These are phyloP conservation scores for Micromonas pusilla DNA, from an alignment of 139 green algal genomes.

Conservation along the genomic window DNA sequence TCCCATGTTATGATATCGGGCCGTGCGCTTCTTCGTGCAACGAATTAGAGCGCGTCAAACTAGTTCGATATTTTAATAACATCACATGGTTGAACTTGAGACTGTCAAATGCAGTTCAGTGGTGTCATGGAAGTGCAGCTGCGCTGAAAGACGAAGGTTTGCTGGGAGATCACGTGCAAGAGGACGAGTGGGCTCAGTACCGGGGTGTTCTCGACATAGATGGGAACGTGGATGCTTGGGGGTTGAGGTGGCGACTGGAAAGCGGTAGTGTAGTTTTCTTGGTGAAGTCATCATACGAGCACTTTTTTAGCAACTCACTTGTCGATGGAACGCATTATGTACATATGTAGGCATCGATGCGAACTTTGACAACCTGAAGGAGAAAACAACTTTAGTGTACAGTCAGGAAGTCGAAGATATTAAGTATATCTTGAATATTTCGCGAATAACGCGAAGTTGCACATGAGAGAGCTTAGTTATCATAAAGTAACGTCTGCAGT, in stretches of 20 bases:
- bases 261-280: not conserved
- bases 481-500: too few relatives aligned
- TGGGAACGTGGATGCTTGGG: constrained; percentile 11
- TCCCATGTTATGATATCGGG: not conserved
- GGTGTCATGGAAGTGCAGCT: not conserved
- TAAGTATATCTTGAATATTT: too few relatives aligned
- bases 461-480: too few relatives aligned
- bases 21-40: not conserved
- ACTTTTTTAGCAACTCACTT: not conserved
- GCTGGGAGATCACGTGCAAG: not conserved
- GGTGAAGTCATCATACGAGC: not conserved
- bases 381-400: too few relatives aligned
- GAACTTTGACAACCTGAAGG: too few relatives aligned
- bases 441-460: too few relatives aligned
- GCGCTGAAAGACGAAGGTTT: not conserved
- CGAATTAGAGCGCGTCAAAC: not conserved
- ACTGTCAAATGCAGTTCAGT: not conserved
- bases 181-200: not conserved
- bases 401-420: too few relatives aligned
- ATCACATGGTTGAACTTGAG: not conserved
- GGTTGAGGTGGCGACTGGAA: not conserved
- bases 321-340: constrained; percentile 2
- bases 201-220: constrained; percentile 6
- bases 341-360: too few relatives aligned
- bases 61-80: not conserved